Conservation (phyloP, 805 yeast genomes). For the Kazachstania kunashirensis region DNA sequence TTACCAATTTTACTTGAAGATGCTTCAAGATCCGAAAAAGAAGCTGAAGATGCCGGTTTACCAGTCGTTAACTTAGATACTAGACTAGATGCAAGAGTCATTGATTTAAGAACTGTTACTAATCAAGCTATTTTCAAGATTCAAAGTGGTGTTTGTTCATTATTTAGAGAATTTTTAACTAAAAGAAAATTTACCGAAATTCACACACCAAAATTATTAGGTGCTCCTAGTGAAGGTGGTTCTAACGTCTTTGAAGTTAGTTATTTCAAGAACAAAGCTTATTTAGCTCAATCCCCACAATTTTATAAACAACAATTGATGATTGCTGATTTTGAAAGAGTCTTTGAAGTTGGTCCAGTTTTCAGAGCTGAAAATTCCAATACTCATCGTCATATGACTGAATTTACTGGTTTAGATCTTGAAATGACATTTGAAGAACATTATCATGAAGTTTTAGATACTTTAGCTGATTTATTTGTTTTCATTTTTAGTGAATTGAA, state of each 20-base stretch:
- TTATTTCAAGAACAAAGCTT: constrained; percentile 82
- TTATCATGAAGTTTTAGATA: constrained; percentile 78
- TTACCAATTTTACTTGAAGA: constrained; percentile 94
- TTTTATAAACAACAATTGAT: constrained; percentile 95
- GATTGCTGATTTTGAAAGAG: constrained; percentile 95
- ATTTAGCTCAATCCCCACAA: constrained; percentile 96
- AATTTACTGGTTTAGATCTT: constrained; percentile 92
- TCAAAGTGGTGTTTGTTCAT: constrained; percentile 76
- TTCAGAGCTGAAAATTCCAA: constrained; percentile 99
- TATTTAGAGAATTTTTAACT: constrained; percentile 81
- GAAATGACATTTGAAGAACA: constrained; percentile 98
- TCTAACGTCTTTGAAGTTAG: constrained; percentile 89
- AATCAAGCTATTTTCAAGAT: constrained; percentile 95
- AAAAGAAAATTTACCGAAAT: constrained; percentile 71
- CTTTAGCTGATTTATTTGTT: constrained; percentile 63
- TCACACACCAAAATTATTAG: constrained; percentile 92
- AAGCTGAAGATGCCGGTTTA: constrained; percentile 82
- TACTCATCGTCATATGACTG: constrained; percentile 99
- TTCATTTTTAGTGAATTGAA: constrained; percentile 82
- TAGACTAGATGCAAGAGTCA: constrained; percentile 87
- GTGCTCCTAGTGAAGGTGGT: constrained; percentile 97
- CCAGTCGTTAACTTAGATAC: constrained; percentile 96
- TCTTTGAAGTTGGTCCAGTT: constrained; percentile 93
- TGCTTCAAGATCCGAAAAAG: constrained; percentile 89
- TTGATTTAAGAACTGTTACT: constrained; percentile 92